phyloP scores from a whole-genome alignment of 2,329 filamentous ascomycete genomes.

The Neofusicoccum kwambonambiense region DNA sequence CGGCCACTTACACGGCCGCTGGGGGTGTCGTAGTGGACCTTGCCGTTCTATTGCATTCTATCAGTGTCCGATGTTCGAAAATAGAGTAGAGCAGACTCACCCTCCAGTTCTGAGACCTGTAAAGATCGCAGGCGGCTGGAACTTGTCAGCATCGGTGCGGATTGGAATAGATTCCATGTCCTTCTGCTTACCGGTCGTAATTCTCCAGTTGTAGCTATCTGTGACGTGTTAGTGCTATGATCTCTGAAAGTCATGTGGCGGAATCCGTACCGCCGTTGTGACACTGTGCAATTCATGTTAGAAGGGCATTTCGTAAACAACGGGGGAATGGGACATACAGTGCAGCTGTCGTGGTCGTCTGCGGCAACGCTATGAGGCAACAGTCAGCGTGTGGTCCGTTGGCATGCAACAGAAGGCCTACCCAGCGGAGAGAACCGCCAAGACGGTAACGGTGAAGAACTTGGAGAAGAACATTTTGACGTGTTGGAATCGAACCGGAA shows the following conservation, averaged over 20 bases:
- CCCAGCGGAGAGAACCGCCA: not conserved
- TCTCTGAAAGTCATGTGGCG: too few relatives aligned
- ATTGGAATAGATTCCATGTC: too few relatives aligned
- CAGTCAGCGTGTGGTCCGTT: not conserved
- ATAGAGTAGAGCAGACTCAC: too few relatives aligned
- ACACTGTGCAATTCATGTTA: not conserved
- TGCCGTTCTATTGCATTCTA: not conserved
- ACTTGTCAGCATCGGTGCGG: too few relatives aligned
- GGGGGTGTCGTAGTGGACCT: not conserved
- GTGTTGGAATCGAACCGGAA: too few relatives aligned
- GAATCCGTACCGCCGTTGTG: not conserved
- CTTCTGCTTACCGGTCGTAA: not conserved
- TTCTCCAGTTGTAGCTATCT: slow-evolving; percentile 6
- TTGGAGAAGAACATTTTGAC: not conserved
- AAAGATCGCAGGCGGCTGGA: not conserved
- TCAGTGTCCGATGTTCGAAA: too few relatives aligned
- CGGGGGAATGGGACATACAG: not conserved
- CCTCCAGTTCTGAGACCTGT: not conserved
- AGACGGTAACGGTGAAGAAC: not conserved
- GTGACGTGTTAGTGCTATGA: too few relatives aligned
- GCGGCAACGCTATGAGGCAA: not conserved
- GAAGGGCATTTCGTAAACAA: too few relatives aligned
- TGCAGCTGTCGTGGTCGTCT: not conserved
- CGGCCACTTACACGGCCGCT: not conserved
- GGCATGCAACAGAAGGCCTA: not conserved